phyloP scores from a whole-genome alignment of 306 rosid species.

The Prunus mongolica region DNA sequence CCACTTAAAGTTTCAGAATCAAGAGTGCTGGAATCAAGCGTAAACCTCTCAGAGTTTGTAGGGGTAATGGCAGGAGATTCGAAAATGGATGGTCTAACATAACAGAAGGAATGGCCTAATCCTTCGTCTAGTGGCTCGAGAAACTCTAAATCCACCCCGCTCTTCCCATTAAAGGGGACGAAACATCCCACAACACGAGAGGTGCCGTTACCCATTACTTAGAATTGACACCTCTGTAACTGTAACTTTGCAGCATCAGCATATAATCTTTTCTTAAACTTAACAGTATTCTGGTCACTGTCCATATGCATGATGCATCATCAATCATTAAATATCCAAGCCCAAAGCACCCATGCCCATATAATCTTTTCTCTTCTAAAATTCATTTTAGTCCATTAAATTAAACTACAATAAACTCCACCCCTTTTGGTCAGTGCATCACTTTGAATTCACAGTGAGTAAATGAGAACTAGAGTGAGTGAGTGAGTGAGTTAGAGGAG shows the following conservation, averaged over 20 bases:
- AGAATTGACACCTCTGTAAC: conserved; percentile 14
- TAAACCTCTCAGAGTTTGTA: conserved; percentile 57
- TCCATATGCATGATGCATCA: background rate
- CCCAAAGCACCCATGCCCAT: background rate
- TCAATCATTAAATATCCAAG: background rate
- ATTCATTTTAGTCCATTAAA: background rate
- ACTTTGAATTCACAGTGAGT: background rate
- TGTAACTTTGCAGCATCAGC: conserved; percentile 24
- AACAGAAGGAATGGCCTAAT: conserved; percentile 65
- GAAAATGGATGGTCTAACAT: conserved; percentile 56
- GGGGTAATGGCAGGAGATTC: conserved; percentile 69
- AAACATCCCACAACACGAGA: conserved; percentile 72
- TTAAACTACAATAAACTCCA: background rate
- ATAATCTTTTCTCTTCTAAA: background rate
- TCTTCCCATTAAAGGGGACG: conserved; percentile 48
- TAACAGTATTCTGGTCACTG: background rate
- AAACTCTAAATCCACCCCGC: conserved; percentile 59
- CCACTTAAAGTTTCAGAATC: conserved; percentile 69
- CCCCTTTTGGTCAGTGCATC: background rate
- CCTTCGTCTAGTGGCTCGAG: conserved; percentile 62
- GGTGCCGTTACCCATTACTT: conserved; percentile 57
- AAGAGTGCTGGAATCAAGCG: conserved; percentile 62
- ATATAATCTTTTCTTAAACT: background rate
- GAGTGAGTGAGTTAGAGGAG: background rate
- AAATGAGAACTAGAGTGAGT: background rate